A percentile compares a stretch with the other conserved stretches of the same genome.
phyloP scores from a whole-genome alignment of 2,329 filamentous ascomycete genomes.

The Fusarium tanahbumbuense region DNA sequence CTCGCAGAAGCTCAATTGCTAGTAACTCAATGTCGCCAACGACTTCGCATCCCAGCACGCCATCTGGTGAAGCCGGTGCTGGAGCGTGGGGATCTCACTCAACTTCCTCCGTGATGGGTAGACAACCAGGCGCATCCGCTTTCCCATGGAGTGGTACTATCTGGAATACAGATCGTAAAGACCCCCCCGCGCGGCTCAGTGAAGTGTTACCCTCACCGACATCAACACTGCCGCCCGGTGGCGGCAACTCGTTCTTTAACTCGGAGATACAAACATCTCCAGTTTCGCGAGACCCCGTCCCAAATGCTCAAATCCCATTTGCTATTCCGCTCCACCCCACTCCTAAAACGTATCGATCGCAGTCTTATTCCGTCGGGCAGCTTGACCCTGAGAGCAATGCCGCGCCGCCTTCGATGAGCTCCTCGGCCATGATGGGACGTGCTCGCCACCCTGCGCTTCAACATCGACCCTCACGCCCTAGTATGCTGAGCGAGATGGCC shows the following conservation, averaged over 20 bases:
- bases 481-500: constrained; percentile 79
- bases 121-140: constrained; percentile 59
- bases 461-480: constrained; percentile 82
- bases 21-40: constrained; percentile 82
- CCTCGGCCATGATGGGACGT: constrained; percentile 64
- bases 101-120: constrained; percentile 60
- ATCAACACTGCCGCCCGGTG: constrained; percentile 65
- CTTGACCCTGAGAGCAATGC: constrained; percentile 73
- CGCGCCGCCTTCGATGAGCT: constrained; percentile 55
- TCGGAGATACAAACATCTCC: constrained; percentile 64
- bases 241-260: constrained; percentile 61
- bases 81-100: constrained; percentile 67
- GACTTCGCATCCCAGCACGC: constrained; percentile 83
- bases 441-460: constrained; percentile 75
- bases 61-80: constrained; percentile 71
- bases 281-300: constrained; percentile 63
- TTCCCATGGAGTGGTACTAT: constrained; percentile 85
- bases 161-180: constrained; percentile 83
- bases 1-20: constrained; percentile 81
- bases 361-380: constrained; percentile 96
- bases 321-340: constrained; percentile 89
- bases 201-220: constrained; percentile 83
- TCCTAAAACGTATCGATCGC: constrained; percentile 91
- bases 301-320: constrained; percentile 80
- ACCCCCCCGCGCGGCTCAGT: constrained; percentile 77